Conservation (phyloP, 305 asterid genomes). For the Solanum chacoense region DNA sequence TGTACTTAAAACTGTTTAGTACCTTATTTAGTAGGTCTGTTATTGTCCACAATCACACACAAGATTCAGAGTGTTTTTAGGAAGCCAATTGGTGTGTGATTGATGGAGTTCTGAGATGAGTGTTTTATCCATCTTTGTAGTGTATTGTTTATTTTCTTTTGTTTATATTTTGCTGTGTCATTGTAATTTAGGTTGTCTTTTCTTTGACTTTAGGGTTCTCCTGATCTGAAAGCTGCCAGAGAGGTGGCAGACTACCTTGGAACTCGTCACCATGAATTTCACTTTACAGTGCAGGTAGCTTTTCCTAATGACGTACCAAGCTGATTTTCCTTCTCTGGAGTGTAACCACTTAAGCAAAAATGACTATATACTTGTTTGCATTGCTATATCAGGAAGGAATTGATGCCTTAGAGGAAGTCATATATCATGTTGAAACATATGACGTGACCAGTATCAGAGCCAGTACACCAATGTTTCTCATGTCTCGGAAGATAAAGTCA, state of each 20-base stretch:
- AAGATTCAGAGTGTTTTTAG: background rate
- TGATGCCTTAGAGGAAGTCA: slow-evolving; percentile 96
- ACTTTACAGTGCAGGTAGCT: slow-evolving; percentile 90
- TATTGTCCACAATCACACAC: background rate
- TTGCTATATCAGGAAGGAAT: slow-evolving; percentile 73
- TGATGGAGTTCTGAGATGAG: background rate
- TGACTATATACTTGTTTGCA: slow-evolving; percentile 11
- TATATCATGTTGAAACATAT: slow-evolving; percentile 89
- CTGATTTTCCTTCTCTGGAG: slow-evolving; percentile 1
- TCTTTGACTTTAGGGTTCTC: slow-evolving; percentile 61
- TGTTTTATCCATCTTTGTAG: background rate
- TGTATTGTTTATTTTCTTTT: background rate
- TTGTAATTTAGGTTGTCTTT: background rate
- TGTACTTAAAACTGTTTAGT: background rate
- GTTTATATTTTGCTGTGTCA: background rate
- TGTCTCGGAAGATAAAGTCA: slow-evolving; percentile 94
- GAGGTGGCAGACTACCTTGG: slow-evolving; percentile 95
- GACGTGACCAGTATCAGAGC: slow-evolving; percentile 97
- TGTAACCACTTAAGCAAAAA: background rate
- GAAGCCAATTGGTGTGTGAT: background rate
- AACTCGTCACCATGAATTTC: slow-evolving; percentile 93
- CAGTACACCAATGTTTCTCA: slow-evolving; percentile 99
- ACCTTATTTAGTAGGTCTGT: background rate
- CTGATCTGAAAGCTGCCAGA: slow-evolving; percentile 91
- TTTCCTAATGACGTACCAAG: background rate